A percentile compares a stretch with the other conserved stretches of the same genome.
Conservation (phyloP, 1,284 basidiomycete genomes). For the Cutaneotrichosporon dermatis region DNA sequence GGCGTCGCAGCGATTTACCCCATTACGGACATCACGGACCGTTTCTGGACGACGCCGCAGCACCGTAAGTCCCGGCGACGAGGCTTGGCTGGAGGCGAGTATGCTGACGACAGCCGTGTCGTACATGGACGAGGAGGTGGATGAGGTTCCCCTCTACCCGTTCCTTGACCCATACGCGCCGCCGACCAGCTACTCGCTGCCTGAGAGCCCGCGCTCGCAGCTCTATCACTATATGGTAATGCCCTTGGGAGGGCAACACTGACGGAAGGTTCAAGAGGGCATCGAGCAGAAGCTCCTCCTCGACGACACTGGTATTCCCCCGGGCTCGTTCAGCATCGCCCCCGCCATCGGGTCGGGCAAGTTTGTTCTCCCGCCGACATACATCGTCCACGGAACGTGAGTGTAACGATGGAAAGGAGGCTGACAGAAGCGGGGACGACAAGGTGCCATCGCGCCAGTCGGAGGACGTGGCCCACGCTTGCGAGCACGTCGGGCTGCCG, state of each 20-base stretch:
- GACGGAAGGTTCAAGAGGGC: background rate
- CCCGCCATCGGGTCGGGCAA: slow-evolving; percentile 6
- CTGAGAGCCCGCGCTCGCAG: background rate
- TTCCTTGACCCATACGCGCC: slow-evolving; percentile 11
- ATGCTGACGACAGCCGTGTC: background rate
- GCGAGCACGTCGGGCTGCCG: background rate
- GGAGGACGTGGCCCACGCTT: slow-evolving; percentile 9
- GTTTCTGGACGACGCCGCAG: slow-evolving; percentile 15
- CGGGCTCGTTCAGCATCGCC: slow-evolving; percentile 2
- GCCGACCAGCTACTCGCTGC: background rate
- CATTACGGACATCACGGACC: slow-evolving; percentile 13
- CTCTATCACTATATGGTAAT: slow-evolving; percentile 11
- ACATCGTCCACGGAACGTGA: slow-evolving; percentile 14
- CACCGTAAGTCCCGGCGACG: slow-evolving; percentile 6
- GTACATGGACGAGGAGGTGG: slow-evolving; percentile 5
- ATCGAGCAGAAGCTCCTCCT: slow-evolving; percentile 5
- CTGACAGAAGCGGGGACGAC: slow-evolving; percentile 8
- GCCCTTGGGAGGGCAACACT: background rate
- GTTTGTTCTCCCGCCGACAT: slow-evolving; percentile 8
- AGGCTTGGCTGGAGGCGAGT: too few relatives aligned
- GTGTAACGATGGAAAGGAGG: background rate
- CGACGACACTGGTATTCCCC: slow-evolving; percentile 1
- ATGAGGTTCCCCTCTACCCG: background rate
- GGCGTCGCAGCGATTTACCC: slow-evolving; percentile 13
- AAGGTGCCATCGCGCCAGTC: slow-evolving; percentile 14